These are phyloP conservation scores for Corchorus capsularis DNA, from an alignment of 345 rosid genomes.

Conservation along the genomic window DNA sequence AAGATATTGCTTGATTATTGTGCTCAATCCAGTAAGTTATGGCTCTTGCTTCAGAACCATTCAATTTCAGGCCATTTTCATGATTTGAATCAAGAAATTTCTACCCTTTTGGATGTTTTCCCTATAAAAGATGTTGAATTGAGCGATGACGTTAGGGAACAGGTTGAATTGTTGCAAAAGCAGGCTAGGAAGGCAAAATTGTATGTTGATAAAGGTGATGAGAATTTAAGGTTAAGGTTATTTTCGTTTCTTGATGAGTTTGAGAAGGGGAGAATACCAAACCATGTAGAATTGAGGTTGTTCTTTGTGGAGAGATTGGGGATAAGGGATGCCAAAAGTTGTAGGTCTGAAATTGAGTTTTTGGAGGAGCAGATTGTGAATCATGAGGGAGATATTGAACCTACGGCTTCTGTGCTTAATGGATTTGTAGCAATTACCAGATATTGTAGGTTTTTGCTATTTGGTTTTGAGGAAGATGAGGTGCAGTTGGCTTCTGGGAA, in stretches of 20 bases:
- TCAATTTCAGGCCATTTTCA: constrained; percentile 91
- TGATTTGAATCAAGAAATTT: constrained; percentile 84
- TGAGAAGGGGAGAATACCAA: constrained; percentile 62
- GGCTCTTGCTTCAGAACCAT: constrained; percentile 85
- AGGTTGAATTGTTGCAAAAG: constrained; percentile 63
- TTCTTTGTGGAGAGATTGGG: constrained; percentile 67
- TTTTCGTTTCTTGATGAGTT: constrained; percentile 67
- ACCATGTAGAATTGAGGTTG: constrained; percentile 33
- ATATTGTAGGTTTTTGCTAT: constrained; percentile 75
- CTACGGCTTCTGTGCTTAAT: constrained; percentile 71
- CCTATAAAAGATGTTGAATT: constrained; percentile 56
- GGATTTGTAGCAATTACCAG: constrained; percentile 82
- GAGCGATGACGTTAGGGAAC: constrained; percentile 81
- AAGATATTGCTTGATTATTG: constrained; percentile 86
- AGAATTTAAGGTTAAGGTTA: constrained; percentile 50
- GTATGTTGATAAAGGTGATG: constrained; percentile 70
- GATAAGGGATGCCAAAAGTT: constrained; percentile 60
- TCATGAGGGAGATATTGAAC: constrained; percentile 85
- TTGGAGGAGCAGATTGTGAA: constrained; percentile 91
- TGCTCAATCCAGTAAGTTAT: constrained; percentile 76
- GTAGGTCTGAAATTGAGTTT: constrained; percentile 75
- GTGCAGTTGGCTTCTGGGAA: constrained; percentile 40
- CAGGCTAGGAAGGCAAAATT: constrained; percentile 62
- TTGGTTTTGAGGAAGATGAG: constrained; percentile 72
- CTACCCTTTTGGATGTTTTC: constrained; percentile 88